These are phyloP conservation scores for Mucor velutinosus DNA, from an alignment of 371 early-diverging fungal species.

Conservation along the genomic window DNA sequence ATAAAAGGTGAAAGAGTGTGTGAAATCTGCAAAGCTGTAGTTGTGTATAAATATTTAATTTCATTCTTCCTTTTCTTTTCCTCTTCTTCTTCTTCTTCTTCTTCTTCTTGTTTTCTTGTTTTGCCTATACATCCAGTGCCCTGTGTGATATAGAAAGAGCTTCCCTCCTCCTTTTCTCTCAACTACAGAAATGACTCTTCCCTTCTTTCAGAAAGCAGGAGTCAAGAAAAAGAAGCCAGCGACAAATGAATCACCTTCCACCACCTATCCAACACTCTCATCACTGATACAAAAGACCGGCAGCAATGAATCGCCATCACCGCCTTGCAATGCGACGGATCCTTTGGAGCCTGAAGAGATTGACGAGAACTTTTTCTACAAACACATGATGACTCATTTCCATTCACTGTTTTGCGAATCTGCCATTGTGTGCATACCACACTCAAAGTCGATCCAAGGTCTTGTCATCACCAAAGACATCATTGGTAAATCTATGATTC, in stretches of 20 bases:
- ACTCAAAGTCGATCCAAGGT: conserved; percentile 56
- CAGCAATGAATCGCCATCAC: neutral
- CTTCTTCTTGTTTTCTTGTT: conserved; percentile 4
- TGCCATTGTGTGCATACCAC: conserved; percentile 59
- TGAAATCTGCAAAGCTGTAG: neutral
- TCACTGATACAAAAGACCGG: conserved; percentile 35
- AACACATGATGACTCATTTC: conserved; percentile 43
- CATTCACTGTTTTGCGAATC: conserved; percentile 50
- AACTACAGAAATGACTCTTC: conserved; percentile 22
- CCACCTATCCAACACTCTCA: conserved; percentile 35
- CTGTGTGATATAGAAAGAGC: neutral
- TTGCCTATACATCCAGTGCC: neutral
- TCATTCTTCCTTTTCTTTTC: conserved; percentile 4
- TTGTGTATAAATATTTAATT: neutral
- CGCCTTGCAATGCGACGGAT: conserved; percentile 6
- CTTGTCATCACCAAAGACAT: conserved; percentile 56
- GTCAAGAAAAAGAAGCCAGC: conserved; percentile 34
- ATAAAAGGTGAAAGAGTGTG: neutral
- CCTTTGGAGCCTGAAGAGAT: conserved; percentile 42
- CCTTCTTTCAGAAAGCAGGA: conserved; percentile 36
- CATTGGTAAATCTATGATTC: conserved; percentile 43
- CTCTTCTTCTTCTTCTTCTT: conserved; percentile 1
- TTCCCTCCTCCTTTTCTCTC: neutral
- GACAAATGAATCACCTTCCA: neutral
- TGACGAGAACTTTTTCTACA: conserved; percentile 55